phyloP scores from a whole-genome alignment of 352 stramenopile genomes.

The Phytophthora tentaculata region DNA sequence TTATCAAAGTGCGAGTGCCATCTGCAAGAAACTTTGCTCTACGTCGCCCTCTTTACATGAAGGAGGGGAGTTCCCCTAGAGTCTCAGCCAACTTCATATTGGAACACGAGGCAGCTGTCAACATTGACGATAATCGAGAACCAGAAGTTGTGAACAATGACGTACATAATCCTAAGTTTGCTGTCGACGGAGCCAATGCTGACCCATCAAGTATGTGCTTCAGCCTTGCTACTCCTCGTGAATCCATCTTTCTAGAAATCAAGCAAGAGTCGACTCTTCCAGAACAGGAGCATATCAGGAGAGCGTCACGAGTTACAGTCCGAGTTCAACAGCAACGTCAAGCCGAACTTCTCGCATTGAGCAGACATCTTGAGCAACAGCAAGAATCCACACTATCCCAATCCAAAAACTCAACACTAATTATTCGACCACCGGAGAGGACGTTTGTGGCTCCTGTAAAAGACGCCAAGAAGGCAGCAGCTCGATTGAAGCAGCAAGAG shows the following conservation, averaged over 20 bases:
- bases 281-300: constrained; percentile 6
- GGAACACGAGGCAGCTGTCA: neutral
- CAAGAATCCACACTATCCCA: constrained; percentile 4
- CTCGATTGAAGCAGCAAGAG: constrained; percentile 22
- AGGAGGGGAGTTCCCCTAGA: constrained; percentile 6
- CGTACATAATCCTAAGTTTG: neutral
- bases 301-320: constrained; percentile 32
- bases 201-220: constrained; percentile 25
- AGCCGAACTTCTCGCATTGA: constrained; percentile 44
- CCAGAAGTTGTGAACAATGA: neutral
- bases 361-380: constrained; percentile 19
- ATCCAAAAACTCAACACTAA: constrained; percentile 1
- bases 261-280: neutral
- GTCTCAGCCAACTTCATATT: neutral
- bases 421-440: constrained; percentile 25
- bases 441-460: constrained; percentile 8
- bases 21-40: constrained; percentile 6
- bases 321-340: constrained; percentile 55
- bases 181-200: constrained; percentile 20
- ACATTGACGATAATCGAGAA: constrained; percentile 20
- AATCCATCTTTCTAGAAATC: constrained; percentile 51
- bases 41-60: constrained; percentile 17
- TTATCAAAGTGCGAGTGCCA: constrained; percentile 28
- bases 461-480: constrained; percentile 18
- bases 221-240: constrained; percentile 42